Conservation (phyloP, 1,284 basidiomycete genomes). For the Coniophora puteana region DNA sequence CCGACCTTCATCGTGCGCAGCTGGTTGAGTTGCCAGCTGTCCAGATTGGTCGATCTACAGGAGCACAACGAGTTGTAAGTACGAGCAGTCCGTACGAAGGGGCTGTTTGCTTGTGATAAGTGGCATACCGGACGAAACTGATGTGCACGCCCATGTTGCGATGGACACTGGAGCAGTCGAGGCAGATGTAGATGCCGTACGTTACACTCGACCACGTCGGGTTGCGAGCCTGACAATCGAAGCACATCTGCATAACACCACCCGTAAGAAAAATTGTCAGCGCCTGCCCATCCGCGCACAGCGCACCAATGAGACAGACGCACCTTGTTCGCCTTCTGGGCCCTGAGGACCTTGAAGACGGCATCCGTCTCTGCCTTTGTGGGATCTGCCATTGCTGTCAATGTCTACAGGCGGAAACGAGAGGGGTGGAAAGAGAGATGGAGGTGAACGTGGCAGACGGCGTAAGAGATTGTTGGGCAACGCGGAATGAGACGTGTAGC, state of each 20-base stretch:
- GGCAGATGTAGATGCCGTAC: constrained; percentile 96
- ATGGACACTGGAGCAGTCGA: constrained; percentile 95
- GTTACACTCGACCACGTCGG: constrained; percentile 98
- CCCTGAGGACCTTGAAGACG: constrained; percentile 72
- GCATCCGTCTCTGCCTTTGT: constrained; percentile 77
- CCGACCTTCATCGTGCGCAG: constrained; percentile 96
- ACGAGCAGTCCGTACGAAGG: constrained; percentile 9
- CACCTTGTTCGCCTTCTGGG: constrained; percentile 90
- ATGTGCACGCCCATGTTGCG: constrained; percentile 99
- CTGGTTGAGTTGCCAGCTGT: constrained; percentile 91
- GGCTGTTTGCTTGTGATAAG: not conserved
- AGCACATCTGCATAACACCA: constrained; percentile 75
- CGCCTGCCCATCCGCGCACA: not conserved
- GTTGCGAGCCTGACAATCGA: constrained; percentile 95
- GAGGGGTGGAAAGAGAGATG: no score
- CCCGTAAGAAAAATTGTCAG: constrained; percentile 2
- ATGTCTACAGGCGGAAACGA: no score
- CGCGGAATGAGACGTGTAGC: no score
- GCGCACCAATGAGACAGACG: constrained; percentile 15
- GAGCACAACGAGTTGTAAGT: constrained; percentile 9
- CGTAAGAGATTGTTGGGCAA: no score
- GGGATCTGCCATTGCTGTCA: constrained; percentile 61
- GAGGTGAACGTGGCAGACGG: no score
- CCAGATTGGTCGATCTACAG: constrained; percentile 94
- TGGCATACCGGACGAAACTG: constrained; percentile 86